Evolutionary conservation across 2,329 filamentous ascomycete species (phyloP).

Genomic region (Fusarium stilboides): DNA sequence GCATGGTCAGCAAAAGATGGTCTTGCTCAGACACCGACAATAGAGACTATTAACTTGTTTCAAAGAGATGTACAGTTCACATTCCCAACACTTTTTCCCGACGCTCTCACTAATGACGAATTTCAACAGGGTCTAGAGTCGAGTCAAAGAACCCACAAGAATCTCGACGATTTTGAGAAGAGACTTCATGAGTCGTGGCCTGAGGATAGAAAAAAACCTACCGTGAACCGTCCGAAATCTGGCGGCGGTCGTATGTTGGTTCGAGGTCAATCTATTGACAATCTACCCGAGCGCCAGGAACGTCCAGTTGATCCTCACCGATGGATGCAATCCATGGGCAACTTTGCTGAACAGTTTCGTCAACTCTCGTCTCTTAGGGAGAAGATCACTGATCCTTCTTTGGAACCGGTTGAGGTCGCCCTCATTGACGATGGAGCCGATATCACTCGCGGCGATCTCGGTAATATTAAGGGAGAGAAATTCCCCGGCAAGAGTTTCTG

Average conservation of each 20-base stretch:
- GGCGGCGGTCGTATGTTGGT: neutral
- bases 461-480: neutral
- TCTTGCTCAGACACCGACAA: constrained; percentile 1
- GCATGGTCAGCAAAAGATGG: constrained; percentile 28
- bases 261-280: neutral
- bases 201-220: neutral
- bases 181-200: neutral
- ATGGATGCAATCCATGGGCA: neutral
- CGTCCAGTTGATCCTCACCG: neutral
- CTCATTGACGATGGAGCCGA: neutral
- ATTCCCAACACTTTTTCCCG: no score
- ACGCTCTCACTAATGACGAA: neutral
- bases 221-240: neutral
- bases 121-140: neutral
- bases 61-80: constrained; percentile 5
- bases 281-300: neutral
- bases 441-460: neutral
- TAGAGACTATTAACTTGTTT: constrained; percentile 4
- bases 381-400: neutral
- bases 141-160: neutral
- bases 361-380: neutral
- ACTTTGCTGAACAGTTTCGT: neutral
- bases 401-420: neutral
- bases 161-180: neutral
- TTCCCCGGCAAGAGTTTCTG: constrained; percentile 1